Evolutionary conservation across 805 yeast genomes (phyloP), one percentile per base, ranked within the genome.

Genomic region (Ogataea pini): DNA sequence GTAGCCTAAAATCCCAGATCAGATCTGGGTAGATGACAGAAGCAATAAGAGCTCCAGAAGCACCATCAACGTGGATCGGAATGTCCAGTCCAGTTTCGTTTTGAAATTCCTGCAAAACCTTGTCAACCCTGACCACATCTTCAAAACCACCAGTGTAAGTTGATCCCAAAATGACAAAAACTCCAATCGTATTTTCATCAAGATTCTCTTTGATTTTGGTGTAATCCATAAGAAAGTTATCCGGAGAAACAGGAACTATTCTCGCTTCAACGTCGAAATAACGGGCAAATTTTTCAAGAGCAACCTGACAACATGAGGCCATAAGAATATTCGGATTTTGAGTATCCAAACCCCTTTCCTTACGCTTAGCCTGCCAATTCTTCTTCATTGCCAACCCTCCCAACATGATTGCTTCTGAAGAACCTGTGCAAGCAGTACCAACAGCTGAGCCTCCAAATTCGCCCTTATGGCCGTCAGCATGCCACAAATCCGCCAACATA

Each of bases 91-190:
- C 95, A 3, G 77, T 82, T 57, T 84, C 83, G 50, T 70, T 68
- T 64, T 91, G 84, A 56, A 79, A 76, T 47, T 83, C 80, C 62
- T 85, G 91, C 52, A 90, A 72, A n/a, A 85, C 70, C n/a, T 76
- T 64, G 42, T 80, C 65, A 38, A 89, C 82, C 33, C 72, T 71
- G 52, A 70, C 75, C 34, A 90, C 90, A 46, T 86, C 79, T 65
- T 90, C 97, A 69, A 87, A 89, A 42, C 90, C 90, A 49, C 97
- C 97, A 4, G 97, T 90, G 68, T 86, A 90, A 10, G 97, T 90
- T 7, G 96, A 86, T 1, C 97, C 97, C 57, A 90, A 62, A 60
- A 90, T 89, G 18, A 85, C 96, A 69, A 82, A 90, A 37, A 88
- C 79, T 58, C 97, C 97, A 70, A 90, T 89, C 12, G 97, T 90